phyloP scores from a whole-genome alignment of 768 basidiomycete genomes.

The Naematelia aurantialba region DNA sequence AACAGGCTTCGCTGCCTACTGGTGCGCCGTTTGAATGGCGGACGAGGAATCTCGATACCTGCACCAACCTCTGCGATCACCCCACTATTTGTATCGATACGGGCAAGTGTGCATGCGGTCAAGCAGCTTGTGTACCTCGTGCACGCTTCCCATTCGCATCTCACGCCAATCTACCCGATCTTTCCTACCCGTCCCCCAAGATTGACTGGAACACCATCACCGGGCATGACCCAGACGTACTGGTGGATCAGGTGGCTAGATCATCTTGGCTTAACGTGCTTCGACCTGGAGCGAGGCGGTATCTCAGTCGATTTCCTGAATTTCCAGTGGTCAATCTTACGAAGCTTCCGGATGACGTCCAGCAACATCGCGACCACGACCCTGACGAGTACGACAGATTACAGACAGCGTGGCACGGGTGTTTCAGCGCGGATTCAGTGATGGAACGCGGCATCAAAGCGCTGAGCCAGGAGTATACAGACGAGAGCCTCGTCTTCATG shows the following conservation, averaged over 20 bases:
- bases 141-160: conserved; percentile 22
- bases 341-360: conserved; percentile 14
- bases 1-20: conserved; percentile 5
- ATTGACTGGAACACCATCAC: conserved; percentile 1
- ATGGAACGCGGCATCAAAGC: conserved; percentile 20
- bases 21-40: conserved; percentile 22
- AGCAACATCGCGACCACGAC: conserved; percentile 10
- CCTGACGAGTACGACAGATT: conserved; percentile 11
- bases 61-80: conserved; percentile 37
- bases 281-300: conserved; percentile 13
- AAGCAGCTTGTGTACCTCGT: conserved; percentile 23
- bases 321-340: conserved; percentile 14
- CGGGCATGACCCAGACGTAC: conserved; percentile 8
- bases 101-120: conserved; percentile 36
- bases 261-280: conserved; percentile 14
- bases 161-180: conserved; percentile 12
- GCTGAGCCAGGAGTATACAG: conserved; percentile 7
- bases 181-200: conserved; percentile 13
- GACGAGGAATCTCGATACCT: conserved; percentile 21
- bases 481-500: conserved; percentile 24
- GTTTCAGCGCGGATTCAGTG: conserved; percentile 23
- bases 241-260: conserved; percentile 9
- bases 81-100: conserved; percentile 39
- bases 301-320: conserved; percentile 10
- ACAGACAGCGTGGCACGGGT: conserved; percentile 13